Conservation (phyloP, 208 protist species). For the Leishmania major region DNA sequence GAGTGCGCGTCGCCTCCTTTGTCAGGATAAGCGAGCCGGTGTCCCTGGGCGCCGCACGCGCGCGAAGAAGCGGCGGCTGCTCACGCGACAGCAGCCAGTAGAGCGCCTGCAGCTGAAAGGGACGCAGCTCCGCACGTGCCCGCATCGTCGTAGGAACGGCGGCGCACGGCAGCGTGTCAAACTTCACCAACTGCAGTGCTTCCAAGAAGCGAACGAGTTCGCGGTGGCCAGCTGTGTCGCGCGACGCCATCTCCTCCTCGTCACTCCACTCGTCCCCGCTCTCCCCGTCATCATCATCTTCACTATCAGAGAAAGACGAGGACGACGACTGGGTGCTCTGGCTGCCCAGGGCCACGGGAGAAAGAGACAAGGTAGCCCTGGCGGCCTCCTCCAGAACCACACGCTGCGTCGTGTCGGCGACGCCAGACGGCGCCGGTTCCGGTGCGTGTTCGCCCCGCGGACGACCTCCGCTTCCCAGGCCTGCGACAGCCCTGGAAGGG, state of each 20-base stretch:
- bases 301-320: slow-evolving; percentile 3
- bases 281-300: slow-evolving; percentile 13
- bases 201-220: slow-evolving; percentile 59
- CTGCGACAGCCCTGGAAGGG: slow-evolving; percentile 15
- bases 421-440: background rate
- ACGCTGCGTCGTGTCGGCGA: background rate
- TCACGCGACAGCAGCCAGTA: slow-evolving; percentile 61
- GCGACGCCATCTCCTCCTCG: slow-evolving; percentile 16
- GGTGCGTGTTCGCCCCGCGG: background rate
- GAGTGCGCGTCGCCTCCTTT: too few species aligned
- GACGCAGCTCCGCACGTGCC: slow-evolving; percentile 36
- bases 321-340: background rate
- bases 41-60: background rate
- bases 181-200: slow-evolving; percentile 40
- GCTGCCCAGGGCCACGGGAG: background rate
- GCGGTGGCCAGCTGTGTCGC: slow-evolving; percentile 25
- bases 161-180: slow-evolving; percentile 50
- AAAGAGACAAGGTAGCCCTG: slow-evolving; percentile 8
- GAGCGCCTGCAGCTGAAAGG: slow-evolving; percentile 69
- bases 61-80: slow-evolving; percentile 5
- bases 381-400: background rate
- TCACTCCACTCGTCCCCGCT: slow-evolving; percentile 29
- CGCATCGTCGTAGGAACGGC: slow-evolving; percentile 49
- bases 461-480: background rate
- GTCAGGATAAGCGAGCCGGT: background rate